Conservation (phyloP, 495 filamentous ascomycete genomes). For the Clavariopsis aquatica region DNA sequence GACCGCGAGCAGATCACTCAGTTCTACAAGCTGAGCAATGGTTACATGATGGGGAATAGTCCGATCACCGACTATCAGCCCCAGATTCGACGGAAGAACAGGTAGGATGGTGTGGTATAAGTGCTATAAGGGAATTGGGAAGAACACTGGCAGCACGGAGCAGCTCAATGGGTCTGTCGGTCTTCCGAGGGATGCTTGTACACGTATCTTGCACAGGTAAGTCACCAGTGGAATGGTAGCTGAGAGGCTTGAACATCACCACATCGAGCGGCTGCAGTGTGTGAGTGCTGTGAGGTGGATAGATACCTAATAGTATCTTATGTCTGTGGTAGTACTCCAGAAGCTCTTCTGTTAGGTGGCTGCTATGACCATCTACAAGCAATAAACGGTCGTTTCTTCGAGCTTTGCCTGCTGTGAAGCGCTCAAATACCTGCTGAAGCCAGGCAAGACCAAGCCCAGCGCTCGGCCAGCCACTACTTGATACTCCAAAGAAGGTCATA, state of each 20-base stretch:
- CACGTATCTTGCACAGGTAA: slow-evolving; percentile 7
- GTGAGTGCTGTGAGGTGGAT: slow-evolving; percentile 32
- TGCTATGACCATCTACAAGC: slow-evolving; percentile 28
- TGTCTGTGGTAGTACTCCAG: slow-evolving; percentile 17
- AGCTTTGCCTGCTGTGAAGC: slow-evolving; percentile 18
- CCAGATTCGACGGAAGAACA: slow-evolving; percentile 5
- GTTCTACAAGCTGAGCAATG: slow-evolving; percentile 9
- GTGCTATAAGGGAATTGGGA: slow-evolving; percentile 7
- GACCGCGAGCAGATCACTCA: slow-evolving; percentile 8
- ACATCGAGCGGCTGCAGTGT: slow-evolving; percentile 34
- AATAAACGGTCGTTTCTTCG: slow-evolving; percentile 22
- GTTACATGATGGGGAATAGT: slow-evolving; percentile 9
- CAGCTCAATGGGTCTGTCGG: slow-evolving; percentile 8
- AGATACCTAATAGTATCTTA: slow-evolving; percentile 21
- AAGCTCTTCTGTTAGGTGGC: slow-evolving; percentile 30
- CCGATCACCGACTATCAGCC: slow-evolving; percentile 8
- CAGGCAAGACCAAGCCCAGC: slow-evolving; percentile 28
- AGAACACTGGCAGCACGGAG: slow-evolving; percentile 4
- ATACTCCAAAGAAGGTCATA: slow-evolving; percentile 3
- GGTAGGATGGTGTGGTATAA: slow-evolving; percentile 8
- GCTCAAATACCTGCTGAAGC: slow-evolving; percentile 34
- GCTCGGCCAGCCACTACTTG: slow-evolving; percentile 25
- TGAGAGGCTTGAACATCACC: slow-evolving; percentile 19
- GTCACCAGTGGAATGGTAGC: slow-evolving; percentile 10
- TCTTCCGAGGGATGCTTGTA: slow-evolving; percentile 12